Base-by-base conservation (phyloP, 2,329 filamentous ascomycete species). In the Colletotrichum orchidophilum region DNA sequence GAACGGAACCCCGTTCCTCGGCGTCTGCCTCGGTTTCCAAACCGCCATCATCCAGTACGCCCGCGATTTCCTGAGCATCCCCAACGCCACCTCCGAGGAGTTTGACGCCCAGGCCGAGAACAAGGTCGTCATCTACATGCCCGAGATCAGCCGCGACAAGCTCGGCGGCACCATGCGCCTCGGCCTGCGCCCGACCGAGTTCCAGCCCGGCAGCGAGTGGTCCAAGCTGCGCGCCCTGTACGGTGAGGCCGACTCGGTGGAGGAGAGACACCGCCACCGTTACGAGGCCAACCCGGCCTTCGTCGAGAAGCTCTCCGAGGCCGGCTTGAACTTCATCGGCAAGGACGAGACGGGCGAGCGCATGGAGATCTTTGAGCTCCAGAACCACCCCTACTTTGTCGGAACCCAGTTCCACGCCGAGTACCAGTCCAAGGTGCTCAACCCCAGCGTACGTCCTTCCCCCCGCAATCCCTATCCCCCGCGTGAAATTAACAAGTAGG, bases 11-110 rank as follows among this genome's bases (percentile, higher is more conserved):
- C 95, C 95, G 1, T 98, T 93, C 83, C 87, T 98, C 1, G 96
- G 96, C 29, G 69, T 98, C 73, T 98, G 96, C 80, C 86, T 98
- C 26, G 95, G 95, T 68, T 94, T 97, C 91, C 96, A 98, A 81
- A 88, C 97, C 57, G 95, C 96, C 24, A 94, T 97, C 57, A 93
- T 98, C 75, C 95, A 98, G 81, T 94, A 91, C 76, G 94, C 95
- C 1, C 91, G 95, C 52, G 91, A 94, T 74, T 85, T 96, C 1
- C 93, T 91, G 81, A 89, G 88, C 31, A 86, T 95, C 73, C 76
- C 83, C 39, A 79, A 83, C 11, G 89, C 88, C 31, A 86, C 83
- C 4, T 88, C 86, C 9, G 88, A 90, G 75, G 89, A 91, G 77
- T 84, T 91, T 35, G 75, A 84, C 55, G 80, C 86, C 27, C 78